A percentile compares a stretch with the other conserved stretches of the same genome.
Conservation (phyloP, 345 rosid genomes). For the Lumnitzera littorea region DNA sequence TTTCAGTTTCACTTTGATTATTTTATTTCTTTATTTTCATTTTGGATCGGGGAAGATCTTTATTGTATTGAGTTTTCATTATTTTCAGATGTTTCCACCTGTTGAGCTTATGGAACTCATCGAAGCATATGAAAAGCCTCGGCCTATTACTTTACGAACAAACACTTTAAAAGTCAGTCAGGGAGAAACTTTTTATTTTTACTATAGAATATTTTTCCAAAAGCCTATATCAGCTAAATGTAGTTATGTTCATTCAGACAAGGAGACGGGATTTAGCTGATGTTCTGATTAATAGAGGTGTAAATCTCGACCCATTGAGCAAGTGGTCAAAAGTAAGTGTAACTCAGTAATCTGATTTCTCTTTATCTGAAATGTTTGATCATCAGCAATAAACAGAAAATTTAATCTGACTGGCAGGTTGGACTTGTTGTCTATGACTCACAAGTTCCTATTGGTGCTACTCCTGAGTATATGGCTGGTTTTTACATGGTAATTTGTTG, state of each 20-base stretch:
- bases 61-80: slow-evolving; percentile 8
- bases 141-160: slow-evolving; percentile 79
- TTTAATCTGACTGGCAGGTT: slow-evolving; percentile 38
- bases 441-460: slow-evolving; percentile 94
- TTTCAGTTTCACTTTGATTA: background rate
- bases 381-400: background rate
- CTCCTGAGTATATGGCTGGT: slow-evolving; percentile 98
- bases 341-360: slow-evolving; percentile 3
- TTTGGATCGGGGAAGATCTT: background rate
- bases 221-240: background rate
- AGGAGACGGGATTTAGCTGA: slow-evolving; percentile 92
- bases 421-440: slow-evolving; percentile 91
- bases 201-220: too few species aligned
- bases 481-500: slow-evolving; percentile 61
- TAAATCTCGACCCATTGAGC: slow-evolving; percentile 86
- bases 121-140: slow-evolving; percentile 91
- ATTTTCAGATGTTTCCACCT: slow-evolving; percentile 81
- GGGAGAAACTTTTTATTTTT: too few species aligned
- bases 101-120: slow-evolving; percentile 87
- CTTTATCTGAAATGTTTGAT: background rate
- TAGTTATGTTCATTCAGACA: slow-evolving; percentile 28
- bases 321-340: slow-evolving; percentile 89
- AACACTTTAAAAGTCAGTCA: slow-evolving; percentile 1
- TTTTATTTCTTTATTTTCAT: slow-evolving; percentile 1
- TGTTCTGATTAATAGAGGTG: slow-evolving; percentile 92